Evolutionary conservation across 2,329 filamentous ascomycete genomes (phyloP), one percentile per base, ranked within the genome.

Genomic region (Trichoderma atroviride): DNA sequence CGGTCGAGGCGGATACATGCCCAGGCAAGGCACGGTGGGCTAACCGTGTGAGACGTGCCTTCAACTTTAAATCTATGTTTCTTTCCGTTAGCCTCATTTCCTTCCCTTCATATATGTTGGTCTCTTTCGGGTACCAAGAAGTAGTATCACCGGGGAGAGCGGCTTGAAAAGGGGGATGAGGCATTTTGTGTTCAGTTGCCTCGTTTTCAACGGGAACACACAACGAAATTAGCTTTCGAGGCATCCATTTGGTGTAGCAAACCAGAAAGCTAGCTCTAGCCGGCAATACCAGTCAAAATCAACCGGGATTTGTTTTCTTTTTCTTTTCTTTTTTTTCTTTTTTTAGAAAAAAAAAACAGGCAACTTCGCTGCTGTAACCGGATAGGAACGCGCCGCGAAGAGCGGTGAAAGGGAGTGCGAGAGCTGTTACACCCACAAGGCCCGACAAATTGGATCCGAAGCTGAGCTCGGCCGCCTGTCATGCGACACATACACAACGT

Each of bases 1-100:
- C 87, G 85, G 77, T 88, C 87, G 14, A 89, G 83, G 4, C 87
- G 85, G 74, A 88, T 84, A 74, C 87, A 88, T 31, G 86, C 85
- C 86, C 87, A 89, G 11, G 83, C 84, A 31, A 85, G 79, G 43
- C 83, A 77, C 14, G 79, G 75, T 47, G 76, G 78, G 71, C 76
- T 76, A 57, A 81, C 78, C 63, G 78, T 75, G 50, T 79, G 76
- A 43, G 80, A 79, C 57, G 83, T 82, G 73, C 88, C 84, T 71
- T 87, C 84, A 67, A 89, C 78, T 70, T 84, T 86, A 78, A 89
- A 83, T 69, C 86, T 88, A 71, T 68, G 22, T 7, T n/a, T 1
- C 11, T 47, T 58, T 22, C 33, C 29, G 43, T 60, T 60, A 59
- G 47, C 10, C 43, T 19, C 13, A n/a, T 56, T 19, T 47, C 24